Percentiles rank a stretch among this genome's conserved stretches.
Evolutionary conservation across 23 red algal species (phyloP).

Genomic region (Gracilaria domingensis): DNA sequence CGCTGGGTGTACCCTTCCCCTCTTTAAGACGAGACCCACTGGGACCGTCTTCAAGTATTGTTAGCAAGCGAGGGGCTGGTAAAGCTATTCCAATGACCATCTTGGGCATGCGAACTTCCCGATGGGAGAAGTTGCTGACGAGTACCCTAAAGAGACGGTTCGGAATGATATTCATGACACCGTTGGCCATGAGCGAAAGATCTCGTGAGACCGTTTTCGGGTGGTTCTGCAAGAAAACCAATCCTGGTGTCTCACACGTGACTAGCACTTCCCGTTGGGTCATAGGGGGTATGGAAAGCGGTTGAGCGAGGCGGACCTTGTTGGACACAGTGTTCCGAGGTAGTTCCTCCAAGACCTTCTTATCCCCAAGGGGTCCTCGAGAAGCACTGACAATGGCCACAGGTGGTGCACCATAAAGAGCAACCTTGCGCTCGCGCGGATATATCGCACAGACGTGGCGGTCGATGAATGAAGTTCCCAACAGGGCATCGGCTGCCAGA

Average conservation of each 20-base stretch:
- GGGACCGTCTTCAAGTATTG: background rate
- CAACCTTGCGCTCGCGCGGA: too few species aligned
- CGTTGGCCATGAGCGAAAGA: slow-evolving; percentile 15
- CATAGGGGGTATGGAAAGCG: slow-evolving; percentile 35
- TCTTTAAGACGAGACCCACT: background rate
- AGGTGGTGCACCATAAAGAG: too few species aligned
- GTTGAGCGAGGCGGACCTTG: too few species aligned
- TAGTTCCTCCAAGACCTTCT: too few species aligned
- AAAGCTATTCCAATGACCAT: background rate
- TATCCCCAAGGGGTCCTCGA: too few species aligned
- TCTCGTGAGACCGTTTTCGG: slow-evolving; percentile 16
- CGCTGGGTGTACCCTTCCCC: background rate
- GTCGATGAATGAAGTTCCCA: too few species aligned
- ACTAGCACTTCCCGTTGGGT: slow-evolving; percentile 19
- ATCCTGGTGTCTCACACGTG: background rate
- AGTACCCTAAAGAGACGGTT: slow-evolving; percentile 10
- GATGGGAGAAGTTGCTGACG: slow-evolving; percentile 8
- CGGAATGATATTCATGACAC: slow-evolving; percentile 8
- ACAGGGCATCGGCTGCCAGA: too few species aligned
- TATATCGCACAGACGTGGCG: too few species aligned
- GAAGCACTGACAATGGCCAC: too few species aligned
- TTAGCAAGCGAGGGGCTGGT: background rate
- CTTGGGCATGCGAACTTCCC: background rate
- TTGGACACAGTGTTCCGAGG: too few species aligned
- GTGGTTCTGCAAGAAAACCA: slow-evolving; percentile 45